These are phyloP conservation scores for Fraxinus excelsior DNA, from an alignment of 257 asterid species.

Conservation along the genomic window DNA sequence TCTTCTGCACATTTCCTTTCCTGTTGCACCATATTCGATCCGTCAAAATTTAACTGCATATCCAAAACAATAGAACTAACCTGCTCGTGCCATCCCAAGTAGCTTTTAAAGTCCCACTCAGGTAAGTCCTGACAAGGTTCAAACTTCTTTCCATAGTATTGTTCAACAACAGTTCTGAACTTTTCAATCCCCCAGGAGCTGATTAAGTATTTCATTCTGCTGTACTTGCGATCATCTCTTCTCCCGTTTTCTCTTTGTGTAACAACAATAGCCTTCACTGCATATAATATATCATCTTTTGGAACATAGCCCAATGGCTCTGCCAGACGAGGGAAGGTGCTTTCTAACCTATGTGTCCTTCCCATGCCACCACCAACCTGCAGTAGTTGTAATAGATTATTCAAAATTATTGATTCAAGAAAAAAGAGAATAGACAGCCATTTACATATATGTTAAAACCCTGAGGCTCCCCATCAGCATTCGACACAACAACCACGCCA, in stretches of 20 bases:
- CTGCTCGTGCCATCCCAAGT: conserved; percentile 99
- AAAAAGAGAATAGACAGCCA: conserved; percentile 23
- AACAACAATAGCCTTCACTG: conserved; percentile 91
- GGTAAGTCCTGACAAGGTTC: conserved; percentile 82
- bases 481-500: conserved; percentile 79
- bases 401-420: conserved; percentile 5
- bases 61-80: conserved; percentile 34
- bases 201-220: conserved; percentile 92
- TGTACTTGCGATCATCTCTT: conserved; percentile 96
- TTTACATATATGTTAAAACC: conserved; percentile 90
- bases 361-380: conserved; percentile 98
- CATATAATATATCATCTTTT: conserved; percentile 86
- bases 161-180: conserved; percentile 83
- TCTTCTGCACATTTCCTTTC: conserved; percentile 35
- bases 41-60: conserved; percentile 1
- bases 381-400: conserved; percentile 15
- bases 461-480: conserved; percentile 87
- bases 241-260: conserved; percentile 94
- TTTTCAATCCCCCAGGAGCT: conserved; percentile 98
- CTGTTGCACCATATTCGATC: not conserved
- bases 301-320: conserved; percentile 76
- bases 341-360: conserved; percentile 59
- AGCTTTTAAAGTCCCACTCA: conserved; percentile 94
- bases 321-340: conserved; percentile 55
- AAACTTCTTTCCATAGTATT: conserved; percentile 83